Percentiles rank a stretch among this genome's conserved stretches.
phyloP scores from a whole-genome alignment of 192 early-diverging fungal genomes.

The Coemansia sp. region DNA sequence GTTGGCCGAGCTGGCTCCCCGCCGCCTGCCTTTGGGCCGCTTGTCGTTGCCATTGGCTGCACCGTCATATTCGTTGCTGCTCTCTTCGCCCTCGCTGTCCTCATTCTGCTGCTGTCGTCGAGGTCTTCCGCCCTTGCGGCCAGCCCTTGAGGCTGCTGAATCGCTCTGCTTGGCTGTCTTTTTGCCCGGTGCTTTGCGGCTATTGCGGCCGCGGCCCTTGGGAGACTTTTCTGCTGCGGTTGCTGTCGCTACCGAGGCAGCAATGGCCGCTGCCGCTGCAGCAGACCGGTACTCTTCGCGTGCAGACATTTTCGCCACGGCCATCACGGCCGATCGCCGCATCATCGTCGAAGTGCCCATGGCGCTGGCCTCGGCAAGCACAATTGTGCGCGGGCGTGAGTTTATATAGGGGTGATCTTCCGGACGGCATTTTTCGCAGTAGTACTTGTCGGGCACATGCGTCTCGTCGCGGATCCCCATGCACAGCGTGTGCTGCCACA shows the following conservation, averaged over 20 bases:
- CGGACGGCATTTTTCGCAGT: slow-evolving; percentile 88
- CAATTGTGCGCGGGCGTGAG: slow-evolving; percentile 42
- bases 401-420: slow-evolving; percentile 68
- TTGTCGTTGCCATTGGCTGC: slow-evolving; percentile 2
- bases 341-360: slow-evolving; percentile 48
- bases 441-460: slow-evolving; percentile 86
- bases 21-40: background rate
- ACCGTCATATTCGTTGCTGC: slow-evolving; percentile 2
- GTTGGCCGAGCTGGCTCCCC: slow-evolving; percentile 1
- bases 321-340: slow-evolving; percentile 49
- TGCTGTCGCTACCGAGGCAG: slow-evolving; percentile 33
- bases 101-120: slow-evolving; percentile 1
- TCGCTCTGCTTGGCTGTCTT: slow-evolving; percentile 4
- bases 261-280: slow-evolving; percentile 36
- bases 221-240: background rate
- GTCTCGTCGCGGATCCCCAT: slow-evolving; percentile 72
- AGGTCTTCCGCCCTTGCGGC: slow-evolving; percentile 1
- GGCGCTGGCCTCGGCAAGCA: slow-evolving; percentile 37
- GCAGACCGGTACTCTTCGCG: slow-evolving; percentile 46
- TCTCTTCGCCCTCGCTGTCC: slow-evolving; percentile 2
- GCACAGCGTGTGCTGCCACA: slow-evolving; percentile 96
- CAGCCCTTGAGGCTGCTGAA: background rate
- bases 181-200: slow-evolving; percentile 4
- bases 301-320: slow-evolving; percentile 49
- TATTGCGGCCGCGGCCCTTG: slow-evolving; percentile 5